Evolutionary conservation across 2,329 filamentous ascomycete species (phyloP).

Genomic region (Blastomyces gilchristii): DNA sequence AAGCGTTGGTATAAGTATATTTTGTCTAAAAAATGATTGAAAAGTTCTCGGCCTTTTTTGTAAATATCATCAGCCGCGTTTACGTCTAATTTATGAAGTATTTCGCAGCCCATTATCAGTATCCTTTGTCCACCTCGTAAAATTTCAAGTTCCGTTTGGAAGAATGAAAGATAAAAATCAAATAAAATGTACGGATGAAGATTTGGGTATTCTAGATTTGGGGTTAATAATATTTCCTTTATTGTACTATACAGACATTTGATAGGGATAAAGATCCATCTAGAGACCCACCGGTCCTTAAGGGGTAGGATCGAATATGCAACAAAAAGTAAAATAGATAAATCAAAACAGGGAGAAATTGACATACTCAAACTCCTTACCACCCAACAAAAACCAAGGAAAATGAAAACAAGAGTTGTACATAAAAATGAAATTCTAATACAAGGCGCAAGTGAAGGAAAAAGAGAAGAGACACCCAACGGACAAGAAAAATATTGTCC

Average conservation of each 20-base stretch:
- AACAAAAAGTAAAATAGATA: background rate
- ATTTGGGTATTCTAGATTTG: background rate
- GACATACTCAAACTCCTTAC: slow-evolving; percentile 8
- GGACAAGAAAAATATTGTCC: background rate
- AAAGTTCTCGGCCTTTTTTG: too few species aligned
- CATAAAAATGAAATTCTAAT: slow-evolving; percentile 4
- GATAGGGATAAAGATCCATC: background rate
- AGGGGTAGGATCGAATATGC: background rate
- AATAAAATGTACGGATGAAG: background rate
- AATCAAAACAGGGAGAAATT: background rate
- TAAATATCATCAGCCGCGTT: too few species aligned
- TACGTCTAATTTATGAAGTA: too few species aligned
- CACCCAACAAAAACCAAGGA: slow-evolving; percentile 1
- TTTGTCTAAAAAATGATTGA: background rate
- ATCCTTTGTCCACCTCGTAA: too few species aligned
- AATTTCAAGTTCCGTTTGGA: too few species aligned
- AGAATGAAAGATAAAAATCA: background rate
- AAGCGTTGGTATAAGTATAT: background rate
- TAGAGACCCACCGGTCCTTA: background rate
- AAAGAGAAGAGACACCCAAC: background rate
- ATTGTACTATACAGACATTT: background rate
- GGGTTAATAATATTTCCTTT: background rate
- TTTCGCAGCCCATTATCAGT: too few species aligned
- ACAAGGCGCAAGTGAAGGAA: background rate
- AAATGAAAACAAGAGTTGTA: background rate